A percentile compares a stretch with the other conserved stretches of the same genome.
Conservation (phyloP, 305 asterid species). For the Fraxinus floribunda region DNA sequence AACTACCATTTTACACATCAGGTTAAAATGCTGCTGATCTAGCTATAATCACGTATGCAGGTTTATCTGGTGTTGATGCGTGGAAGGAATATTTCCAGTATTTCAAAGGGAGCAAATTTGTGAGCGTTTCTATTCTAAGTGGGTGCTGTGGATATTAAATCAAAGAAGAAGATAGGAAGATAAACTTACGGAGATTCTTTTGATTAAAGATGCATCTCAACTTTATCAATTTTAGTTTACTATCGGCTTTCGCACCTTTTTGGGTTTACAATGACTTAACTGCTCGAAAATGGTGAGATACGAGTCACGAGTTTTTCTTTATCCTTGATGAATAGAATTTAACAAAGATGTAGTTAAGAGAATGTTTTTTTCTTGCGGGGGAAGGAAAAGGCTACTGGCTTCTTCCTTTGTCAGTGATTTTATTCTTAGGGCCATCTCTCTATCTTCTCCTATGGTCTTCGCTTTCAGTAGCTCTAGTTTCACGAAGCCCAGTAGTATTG, state of each 20-base stretch:
- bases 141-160: neutral
- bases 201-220: slow-evolving; percentile 57
- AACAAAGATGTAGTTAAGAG: neutral
- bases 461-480: slow-evolving; percentile 30
- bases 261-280: slow-evolving; percentile 94
- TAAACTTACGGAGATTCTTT: neutral
- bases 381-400: slow-evolving; percentile 69
- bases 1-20: slow-evolving; percentile 46
- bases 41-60: slow-evolving; percentile 49
- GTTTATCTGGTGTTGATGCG: slow-evolving; percentile 53
- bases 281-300: slow-evolving; percentile 63
- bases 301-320: neutral
- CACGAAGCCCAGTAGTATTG: slow-evolving; percentile 12
- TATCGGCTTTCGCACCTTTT: slow-evolving; percentile 82
- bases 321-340: neutral
- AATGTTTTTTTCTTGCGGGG: slow-evolving; percentile 35
- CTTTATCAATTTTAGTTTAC: slow-evolving; percentile 62
- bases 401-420: slow-evolving; percentile 67
- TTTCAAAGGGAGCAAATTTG: slow-evolving; percentile 83
- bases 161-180: neutral
- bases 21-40: slow-evolving; percentile 70
- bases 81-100: slow-evolving; percentile 83
- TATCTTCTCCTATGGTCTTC: slow-evolving; percentile 80
- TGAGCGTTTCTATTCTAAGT: slow-evolving; percentile 40
- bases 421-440: slow-evolving; percentile 76